Evolutionary conservation across 2,329 filamentous ascomycete genomes (phyloP), one percentile per base, ranked within the genome.

Genomic region (Ophiocordyceps australis): DNA sequence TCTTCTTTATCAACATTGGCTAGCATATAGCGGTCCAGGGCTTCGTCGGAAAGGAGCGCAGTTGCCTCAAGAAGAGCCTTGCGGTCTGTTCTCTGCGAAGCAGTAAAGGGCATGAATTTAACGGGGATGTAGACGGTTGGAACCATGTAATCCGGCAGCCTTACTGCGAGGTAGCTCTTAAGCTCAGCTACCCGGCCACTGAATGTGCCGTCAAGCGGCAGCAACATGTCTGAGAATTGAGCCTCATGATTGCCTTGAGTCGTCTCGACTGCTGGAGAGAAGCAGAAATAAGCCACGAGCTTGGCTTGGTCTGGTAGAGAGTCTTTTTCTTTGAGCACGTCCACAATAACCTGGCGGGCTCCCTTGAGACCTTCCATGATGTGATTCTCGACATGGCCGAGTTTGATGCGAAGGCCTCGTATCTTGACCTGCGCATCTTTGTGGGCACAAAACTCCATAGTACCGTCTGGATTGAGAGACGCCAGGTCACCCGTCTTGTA

Each of bases 401-500:
- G n/a, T n/a, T n/a, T n/a, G n/a, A n/a, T n/a, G n/a, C n/a, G n/a
- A n/a, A n/a, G n/a, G n/a, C n/a, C n/a, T n/a, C n/a, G n/a, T n/a
- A n/a, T n/a, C n/a, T n/a, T n/a, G n/a, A n/a, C n/a, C n/a, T n/a
- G n/a, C n/a, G n/a, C n/a, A n/a, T n/a, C n/a, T n/a, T n/a, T n/a
- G n/a, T n/a, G 5, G 8, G 7, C 4, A 3, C 16, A 9, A n/a
- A 14, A 24, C 5, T 10, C 8, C 14, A 24, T 4, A 10, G 6
- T 9, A 3, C 22, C 22, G 14, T 24, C 22, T 9, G 3, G 13
- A 15, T 12, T 14, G n/a, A 23, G 23, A 13, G 11, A 18, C 21
- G 12, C 26, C 14, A 23, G 20, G 33, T 5, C 20, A 23, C 27
- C 27, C 20, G 14, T 17, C 23, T 18, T 22, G 14, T 19, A 24